These are phyloP conservation scores for Penicillium sp. DNA, from an alignment of 2,329 filamentous ascomycete genomes.

Conservation along the genomic window DNA sequence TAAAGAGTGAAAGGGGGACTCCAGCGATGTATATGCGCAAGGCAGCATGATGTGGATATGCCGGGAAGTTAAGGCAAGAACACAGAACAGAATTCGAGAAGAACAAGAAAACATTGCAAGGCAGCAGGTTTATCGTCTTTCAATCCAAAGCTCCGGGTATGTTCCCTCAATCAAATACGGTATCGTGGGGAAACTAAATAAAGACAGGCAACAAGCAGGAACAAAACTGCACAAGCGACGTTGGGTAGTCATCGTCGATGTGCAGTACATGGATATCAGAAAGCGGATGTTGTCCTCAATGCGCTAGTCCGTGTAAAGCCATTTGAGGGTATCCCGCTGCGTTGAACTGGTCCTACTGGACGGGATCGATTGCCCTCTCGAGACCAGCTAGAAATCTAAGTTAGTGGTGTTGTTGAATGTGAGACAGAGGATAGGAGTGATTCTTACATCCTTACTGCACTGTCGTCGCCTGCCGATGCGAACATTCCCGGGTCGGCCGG, in stretches of 20 bases:
- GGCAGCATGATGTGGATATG: not conserved
- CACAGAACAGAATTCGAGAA: not conserved
- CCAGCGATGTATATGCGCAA: constrained; percentile 6
- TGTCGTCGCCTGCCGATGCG: constrained; percentile 84
- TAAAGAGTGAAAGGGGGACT: not conserved
- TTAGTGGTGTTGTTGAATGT: not conserved
- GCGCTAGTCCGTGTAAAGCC: constrained; percentile 36
- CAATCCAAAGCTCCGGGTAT: constrained; percentile 11
- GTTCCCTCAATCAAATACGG: not conserved
- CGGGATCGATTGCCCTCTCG: constrained; percentile 26
- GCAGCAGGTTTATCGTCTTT: constrained; percentile 7
- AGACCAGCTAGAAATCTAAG: constrained; percentile 27
- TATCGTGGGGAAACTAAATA: not conserved
- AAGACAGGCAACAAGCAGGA: constrained; percentile 1
- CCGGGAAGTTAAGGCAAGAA: not conserved
- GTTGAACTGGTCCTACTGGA: constrained; percentile 20
- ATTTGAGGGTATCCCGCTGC: constrained; percentile 26
- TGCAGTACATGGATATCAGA: constrained; percentile 14
- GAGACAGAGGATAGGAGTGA: not conserved
- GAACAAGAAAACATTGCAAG: constrained; percentile 2
- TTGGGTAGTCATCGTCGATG: not conserved
- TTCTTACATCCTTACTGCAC: constrained; percentile 72
- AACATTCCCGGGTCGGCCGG: constrained; percentile 73
- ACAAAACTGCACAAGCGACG: not conserved
- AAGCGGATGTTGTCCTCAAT: constrained; percentile 33